These are phyloP conservation scores for Zasmidium angulare DNA, from an alignment of 2,329 filamentous ascomycete species.

Conservation along the genomic window DNA sequence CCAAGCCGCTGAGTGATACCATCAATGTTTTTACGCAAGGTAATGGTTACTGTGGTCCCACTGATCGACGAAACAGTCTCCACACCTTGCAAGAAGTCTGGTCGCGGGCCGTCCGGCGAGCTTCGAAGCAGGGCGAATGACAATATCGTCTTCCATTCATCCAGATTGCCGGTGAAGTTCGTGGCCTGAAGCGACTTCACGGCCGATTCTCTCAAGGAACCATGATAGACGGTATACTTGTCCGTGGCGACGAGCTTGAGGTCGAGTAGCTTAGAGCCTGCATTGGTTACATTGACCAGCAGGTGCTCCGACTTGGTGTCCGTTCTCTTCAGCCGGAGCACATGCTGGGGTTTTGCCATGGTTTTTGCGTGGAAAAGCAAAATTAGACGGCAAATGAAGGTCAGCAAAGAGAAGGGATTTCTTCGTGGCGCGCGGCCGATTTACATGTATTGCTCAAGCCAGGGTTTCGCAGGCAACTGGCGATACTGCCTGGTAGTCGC, in stretches of 20 bases:
- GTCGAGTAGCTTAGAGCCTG: constrained; percentile 57
- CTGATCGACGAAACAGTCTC: constrained; percentile 59
- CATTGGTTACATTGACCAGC: constrained; percentile 59
- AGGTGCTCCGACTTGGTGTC: constrained; percentile 43
- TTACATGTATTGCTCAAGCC: not conserved
- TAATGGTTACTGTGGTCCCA: constrained; percentile 57
- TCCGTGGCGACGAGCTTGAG: constrained; percentile 69
- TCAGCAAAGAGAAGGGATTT: not conserved
- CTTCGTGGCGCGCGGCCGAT: not conserved
- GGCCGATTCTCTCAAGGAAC: constrained; percentile 60
- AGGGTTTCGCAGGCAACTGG: not conserved
- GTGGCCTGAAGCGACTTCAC: constrained; percentile 54
- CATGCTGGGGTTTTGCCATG: constrained; percentile 26
- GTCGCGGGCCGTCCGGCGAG: constrained; percentile 40
- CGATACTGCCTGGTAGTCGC: not conserved
- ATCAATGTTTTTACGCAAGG: constrained; percentile 63
- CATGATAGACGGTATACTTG: constrained; percentile 59
- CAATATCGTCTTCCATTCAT: constrained; percentile 68
- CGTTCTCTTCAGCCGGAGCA: constrained; percentile 61
- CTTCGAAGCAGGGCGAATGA: constrained; percentile 55
- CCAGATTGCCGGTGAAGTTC: constrained; percentile 55
- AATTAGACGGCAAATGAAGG: not conserved
- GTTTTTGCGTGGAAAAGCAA: not conserved
- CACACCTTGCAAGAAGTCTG: constrained; percentile 53
- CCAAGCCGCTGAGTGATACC: constrained; percentile 75